A percentile compares a stretch with the other conserved stretches of the same genome.
Evolutionary conservation across 2,329 filamentous ascomycete genomes (phyloP).

Genomic region (Nannizzia gypsea): DNA sequence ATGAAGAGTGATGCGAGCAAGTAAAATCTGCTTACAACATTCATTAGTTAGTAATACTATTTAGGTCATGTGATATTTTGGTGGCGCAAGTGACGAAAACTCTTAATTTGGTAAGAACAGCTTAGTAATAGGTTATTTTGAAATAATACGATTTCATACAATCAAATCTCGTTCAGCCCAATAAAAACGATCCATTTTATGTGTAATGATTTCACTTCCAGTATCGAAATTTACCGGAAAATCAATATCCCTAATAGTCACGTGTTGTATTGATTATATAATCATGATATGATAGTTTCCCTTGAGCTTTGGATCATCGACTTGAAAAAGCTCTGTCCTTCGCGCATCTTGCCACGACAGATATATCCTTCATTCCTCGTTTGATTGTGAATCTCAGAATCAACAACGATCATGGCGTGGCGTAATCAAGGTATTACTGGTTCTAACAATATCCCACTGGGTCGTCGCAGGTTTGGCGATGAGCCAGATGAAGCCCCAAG

Average conservation of each 20-base stretch:
- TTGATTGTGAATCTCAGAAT: background rate
- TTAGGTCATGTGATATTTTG: background rate
- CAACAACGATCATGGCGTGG: conserved; percentile 44
- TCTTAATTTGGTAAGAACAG: background rate
- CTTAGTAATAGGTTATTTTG: background rate
- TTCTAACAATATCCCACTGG: conserved; percentile 94
- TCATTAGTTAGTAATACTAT: background rate
- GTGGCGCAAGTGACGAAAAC: background rate
- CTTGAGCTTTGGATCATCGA: background rate
- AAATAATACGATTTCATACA: background rate
- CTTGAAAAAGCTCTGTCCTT: background rate
- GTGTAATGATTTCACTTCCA: background rate
- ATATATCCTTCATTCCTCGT: background rate
- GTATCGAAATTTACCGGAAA: background rate
- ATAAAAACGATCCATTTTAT: background rate
- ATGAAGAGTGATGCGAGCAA: conserved; percentile 57
- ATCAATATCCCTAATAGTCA: background rate
- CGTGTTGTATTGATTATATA: background rate
- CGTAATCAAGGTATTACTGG: conserved; percentile 75
- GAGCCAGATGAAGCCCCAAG: conserved; percentile 35
- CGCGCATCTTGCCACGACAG: background rate
- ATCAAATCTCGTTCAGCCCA: background rate
- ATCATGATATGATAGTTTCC: background rate
- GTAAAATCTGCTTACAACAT: conserved; percentile 9
- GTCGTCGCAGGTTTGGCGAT: conserved; percentile 65